Evolutionary conservation across 805 yeast species (phyloP).

Genomic region (Schizosaccharomyces lindneri): DNA sequence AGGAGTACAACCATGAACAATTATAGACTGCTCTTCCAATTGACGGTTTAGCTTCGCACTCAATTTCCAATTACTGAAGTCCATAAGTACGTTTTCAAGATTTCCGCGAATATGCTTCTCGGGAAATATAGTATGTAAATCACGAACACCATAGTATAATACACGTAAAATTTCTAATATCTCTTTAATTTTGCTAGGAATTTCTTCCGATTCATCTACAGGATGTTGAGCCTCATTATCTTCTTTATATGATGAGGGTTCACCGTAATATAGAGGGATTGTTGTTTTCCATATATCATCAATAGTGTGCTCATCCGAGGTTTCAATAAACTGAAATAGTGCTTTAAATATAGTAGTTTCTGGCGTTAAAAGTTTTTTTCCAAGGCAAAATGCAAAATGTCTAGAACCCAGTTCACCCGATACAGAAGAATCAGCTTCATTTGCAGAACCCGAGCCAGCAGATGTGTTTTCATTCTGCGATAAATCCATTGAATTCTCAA

Average conservation of each 20-base stretch:
- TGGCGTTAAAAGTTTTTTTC: not conserved
- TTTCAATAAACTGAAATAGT: not conserved
- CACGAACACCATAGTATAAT: not conserved
- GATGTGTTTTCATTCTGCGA: not conserved
- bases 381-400: not conserved
- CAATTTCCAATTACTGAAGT: slow-evolving; percentile 50
- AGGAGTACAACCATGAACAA: slow-evolving; percentile 69
- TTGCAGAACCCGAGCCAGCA: not conserved
- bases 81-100: slow-evolving; percentile 1
- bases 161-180: not conserved
- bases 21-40: slow-evolving; percentile 67
- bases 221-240: not conserved
- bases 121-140: not conserved
- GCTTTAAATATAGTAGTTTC: not conserved
- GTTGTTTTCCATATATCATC: not conserved
- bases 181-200: not conserved
- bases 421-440: not conserved
- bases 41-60: slow-evolving; percentile 72
- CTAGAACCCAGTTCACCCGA: not conserved
- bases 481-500: not conserved
- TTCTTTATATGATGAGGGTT: not conserved
- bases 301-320: not conserved
- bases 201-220: not conserved
- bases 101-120: not conserved
- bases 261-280: not conserved